phyloP scores from a whole-genome alignment of 2,329 filamentous ascomycete genomes.

The Fusarium algeriense region DNA sequence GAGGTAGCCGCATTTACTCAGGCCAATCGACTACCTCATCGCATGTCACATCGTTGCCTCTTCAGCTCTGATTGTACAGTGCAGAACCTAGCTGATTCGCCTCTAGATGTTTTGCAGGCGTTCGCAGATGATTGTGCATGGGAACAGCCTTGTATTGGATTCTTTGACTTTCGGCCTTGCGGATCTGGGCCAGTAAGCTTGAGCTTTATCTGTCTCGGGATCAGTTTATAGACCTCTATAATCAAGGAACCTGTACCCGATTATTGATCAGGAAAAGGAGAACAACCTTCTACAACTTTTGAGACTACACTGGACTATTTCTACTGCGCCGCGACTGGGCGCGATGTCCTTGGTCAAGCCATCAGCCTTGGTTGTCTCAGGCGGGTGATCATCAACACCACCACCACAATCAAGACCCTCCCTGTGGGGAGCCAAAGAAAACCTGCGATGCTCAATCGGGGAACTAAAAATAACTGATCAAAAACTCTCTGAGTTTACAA shows the following conservation, averaged over 20 bases:
- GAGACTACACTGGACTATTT: not conserved
- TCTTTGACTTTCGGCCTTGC: slow-evolving; percentile 26
- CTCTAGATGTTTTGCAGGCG: slow-evolving; percentile 26
- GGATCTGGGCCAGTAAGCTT: slow-evolving; percentile 18
- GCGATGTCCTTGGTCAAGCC: slow-evolving; percentile 28
- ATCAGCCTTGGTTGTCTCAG: slow-evolving; percentile 46
- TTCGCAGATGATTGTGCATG: slow-evolving; percentile 30
- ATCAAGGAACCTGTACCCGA: slow-evolving; percentile 14
- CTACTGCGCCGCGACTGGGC: slow-evolving; percentile 33
- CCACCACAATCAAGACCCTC: slow-evolving; percentile 36
- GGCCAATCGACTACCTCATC: slow-evolving; percentile 28
- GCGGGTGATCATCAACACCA: slow-evolving; percentile 46
- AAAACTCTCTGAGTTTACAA: too few relatives aligned
- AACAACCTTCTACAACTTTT: slow-evolving; percentile 15
- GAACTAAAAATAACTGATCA: not conserved
- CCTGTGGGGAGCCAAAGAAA: not conserved
- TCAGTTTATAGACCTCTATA: slow-evolving; percentile 7
- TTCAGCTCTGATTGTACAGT: slow-evolving; percentile 17
- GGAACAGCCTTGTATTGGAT: slow-evolving; percentile 2
- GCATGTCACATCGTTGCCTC: slow-evolving; percentile 24
- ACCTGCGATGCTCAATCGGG: not conserved
- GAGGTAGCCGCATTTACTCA: slow-evolving; percentile 18
- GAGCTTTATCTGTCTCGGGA: slow-evolving; percentile 14
- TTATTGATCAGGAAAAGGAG: slow-evolving; percentile 17
- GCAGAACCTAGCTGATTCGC: slow-evolving; percentile 13